Base-by-base conservation (phyloP, 306 rosid genomes). In the Pyrus betulifolia region DNA sequence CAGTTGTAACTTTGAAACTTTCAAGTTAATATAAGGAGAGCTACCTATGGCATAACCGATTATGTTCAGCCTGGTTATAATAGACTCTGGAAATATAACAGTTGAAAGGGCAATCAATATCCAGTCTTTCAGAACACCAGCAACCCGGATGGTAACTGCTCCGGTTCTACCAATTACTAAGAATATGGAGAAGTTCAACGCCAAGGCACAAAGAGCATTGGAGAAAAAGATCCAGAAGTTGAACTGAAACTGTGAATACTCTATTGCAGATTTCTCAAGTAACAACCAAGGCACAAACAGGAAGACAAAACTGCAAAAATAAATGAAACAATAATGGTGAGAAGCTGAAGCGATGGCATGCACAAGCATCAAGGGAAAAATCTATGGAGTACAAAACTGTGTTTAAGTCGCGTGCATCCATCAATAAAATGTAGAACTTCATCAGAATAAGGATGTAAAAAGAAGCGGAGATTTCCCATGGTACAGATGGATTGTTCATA, bases 51-150 rank as follows among this genome's bases (percentile, higher is more conserved):
- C 98, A 85, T 94, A 94, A 84, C 98, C 98, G 81, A 82, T 90
- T 81, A 91, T 90, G 83, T 94, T 94, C 83, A 94, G 61, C 71
- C 94, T 89, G 21, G 98, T 94, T 75, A 94, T 94, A 18, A 89
- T 83, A 69, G 96, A 91, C 84, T 94, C 98, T 1, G 98, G 98
- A 86, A 94, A 93, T 85, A 93, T 85, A 63, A 91, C 90, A 17
- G 98, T 91, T 62, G 98, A 93, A 67, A 93, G 98, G 79, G 97
- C 98, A 85, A 93, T 93, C 67, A 91, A 81, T 62, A 93, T 91
- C 98, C 98, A 93, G 88, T 93, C 98, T 75, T 93, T 93, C 58
- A 93, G 86, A 83, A 93, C 98, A 28, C 98, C 98, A 30, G 98
- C 97, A 57, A 93, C 98, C 54, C 98, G 90, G 72, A 91, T 82